Conservation (phyloP, 768 basidiomycete genomes). For the Mycena haematopus region DNA sequence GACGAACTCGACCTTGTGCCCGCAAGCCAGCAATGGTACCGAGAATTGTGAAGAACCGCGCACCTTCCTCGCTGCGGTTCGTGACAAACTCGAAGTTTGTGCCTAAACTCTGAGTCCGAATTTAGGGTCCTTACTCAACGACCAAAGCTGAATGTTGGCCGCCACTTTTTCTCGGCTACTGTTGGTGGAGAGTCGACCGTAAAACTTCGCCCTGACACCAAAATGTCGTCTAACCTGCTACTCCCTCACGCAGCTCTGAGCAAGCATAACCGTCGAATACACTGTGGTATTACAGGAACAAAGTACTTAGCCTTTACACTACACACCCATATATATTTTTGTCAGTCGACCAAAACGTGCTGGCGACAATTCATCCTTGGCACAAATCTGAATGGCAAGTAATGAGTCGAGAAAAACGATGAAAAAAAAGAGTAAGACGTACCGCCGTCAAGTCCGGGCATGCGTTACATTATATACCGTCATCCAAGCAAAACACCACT, state of each 20-base stretch:
- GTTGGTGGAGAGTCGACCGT: too few relatives aligned
- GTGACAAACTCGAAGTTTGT: slow-evolving; percentile 88
- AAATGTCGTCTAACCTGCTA: too few relatives aligned
- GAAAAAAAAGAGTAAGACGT: background rate
- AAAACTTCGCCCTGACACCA: too few relatives aligned
- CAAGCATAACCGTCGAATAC: background rate
- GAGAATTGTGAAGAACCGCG: slow-evolving; percentile 98
- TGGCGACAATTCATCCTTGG: background rate
- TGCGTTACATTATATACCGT: slow-evolving; percentile 7
- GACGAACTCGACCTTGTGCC: slow-evolving; percentile 97
- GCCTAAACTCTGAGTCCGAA: too few relatives aligned
- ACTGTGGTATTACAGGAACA: slow-evolving; percentile 1
- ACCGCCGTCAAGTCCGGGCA: slow-evolving; percentile 9
- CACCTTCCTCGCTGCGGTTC: slow-evolving; percentile 95
- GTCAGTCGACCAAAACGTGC: background rate
- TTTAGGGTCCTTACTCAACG: too few relatives aligned
- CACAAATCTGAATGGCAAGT: background rate
- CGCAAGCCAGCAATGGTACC: slow-evolving; percentile 95
- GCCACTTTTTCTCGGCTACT: too few relatives aligned
- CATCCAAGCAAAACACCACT: slow-evolving; percentile 16
- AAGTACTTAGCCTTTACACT: background rate
- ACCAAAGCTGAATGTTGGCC: too few relatives aligned
- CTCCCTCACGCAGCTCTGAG: background rate
- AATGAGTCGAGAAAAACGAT: background rate
- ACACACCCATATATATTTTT: slow-evolving; percentile 10